A percentile compares a stretch with the other conserved stretches of the same genome.
Conservation (phyloP, 805 yeast genomes). For the Trichomonascus vanleenenianus region DNA sequence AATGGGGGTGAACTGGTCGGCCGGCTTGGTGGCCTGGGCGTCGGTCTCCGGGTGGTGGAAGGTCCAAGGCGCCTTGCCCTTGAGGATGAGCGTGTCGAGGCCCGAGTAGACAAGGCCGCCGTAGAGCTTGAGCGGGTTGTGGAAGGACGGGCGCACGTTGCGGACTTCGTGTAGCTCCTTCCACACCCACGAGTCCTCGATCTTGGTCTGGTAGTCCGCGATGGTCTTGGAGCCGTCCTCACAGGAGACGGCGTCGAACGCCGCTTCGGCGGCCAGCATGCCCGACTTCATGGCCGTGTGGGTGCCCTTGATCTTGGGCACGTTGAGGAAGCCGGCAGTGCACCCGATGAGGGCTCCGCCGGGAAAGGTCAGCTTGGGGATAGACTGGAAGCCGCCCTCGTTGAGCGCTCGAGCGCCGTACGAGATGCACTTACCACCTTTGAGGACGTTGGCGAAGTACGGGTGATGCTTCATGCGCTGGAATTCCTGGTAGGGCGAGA, state of each 20-base stretch:
- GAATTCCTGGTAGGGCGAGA: constrained; percentile 93
- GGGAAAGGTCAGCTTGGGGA: constrained; percentile 86
- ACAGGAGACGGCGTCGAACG: constrained; percentile 47
- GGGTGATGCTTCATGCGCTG: constrained; percentile 93
- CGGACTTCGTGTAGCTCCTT: constrained; percentile 80
- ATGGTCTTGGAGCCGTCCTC: constrained; percentile 25
- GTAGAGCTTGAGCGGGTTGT: constrained; percentile 59
- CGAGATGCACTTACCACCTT: constrained; percentile 87
- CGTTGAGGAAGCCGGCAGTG: constrained; percentile 94
- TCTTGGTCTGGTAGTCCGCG: constrained; percentile 52
- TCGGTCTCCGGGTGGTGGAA: constrained; percentile 63
- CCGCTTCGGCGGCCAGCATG: constrained; percentile 85
- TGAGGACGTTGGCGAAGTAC: constrained; percentile 59
- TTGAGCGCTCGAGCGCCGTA: constrained; percentile 95
- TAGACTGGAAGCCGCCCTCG: constrained; percentile 94
- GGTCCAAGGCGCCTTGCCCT: constrained; percentile 86
- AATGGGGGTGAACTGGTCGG: constrained; percentile 58
- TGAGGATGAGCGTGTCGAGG: constrained; percentile 64
- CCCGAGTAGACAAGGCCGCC: constrained; percentile 88
- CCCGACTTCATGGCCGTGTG: constrained; percentile 98
- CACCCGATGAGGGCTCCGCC: constrained; percentile 96
- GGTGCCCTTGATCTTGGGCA: constrained; percentile 95
- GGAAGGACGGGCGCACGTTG: constrained; percentile 89
- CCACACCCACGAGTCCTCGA: constrained; percentile 75
- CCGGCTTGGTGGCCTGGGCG: constrained; percentile 61